Base-by-base conservation (phyloP, 2,329 filamentous ascomycete genomes). In the Dactylellina drechsleri region DNA sequence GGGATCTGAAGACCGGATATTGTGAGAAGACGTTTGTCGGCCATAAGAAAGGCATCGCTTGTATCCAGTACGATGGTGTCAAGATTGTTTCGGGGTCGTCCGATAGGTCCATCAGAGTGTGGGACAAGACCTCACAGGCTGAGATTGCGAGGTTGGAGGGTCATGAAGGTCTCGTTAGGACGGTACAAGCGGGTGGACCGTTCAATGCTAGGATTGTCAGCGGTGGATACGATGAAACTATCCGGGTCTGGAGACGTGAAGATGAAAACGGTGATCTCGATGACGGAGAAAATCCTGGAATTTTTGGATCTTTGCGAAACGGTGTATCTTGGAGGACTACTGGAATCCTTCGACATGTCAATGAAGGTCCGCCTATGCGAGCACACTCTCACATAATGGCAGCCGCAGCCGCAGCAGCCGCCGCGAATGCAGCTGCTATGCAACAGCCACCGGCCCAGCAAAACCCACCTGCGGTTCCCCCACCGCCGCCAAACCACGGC, bases 41-140 rank as follows among this genome's bases (percentile, higher is more conserved):
- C 1, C 95, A 99, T 80, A 88, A 88, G 77, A 99, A 99, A 81
- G 95, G 95, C 36, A 98, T 99, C 79, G 95, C 95, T 1, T 99
- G 95, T 81, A 93, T 99, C 15, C 94, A 99, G 82, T 98, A 95
- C 80, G 95, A 99, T 81, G 93, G 92, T 26, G 89, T 92, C 59
- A 88, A 95, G 18, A 96, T 99, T 77, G 92, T 99, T 60, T 97
- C 92, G 79, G 95, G 95, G 1, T 97, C 93, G 82, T 97, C 93
- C 79, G 95, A 99, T 81, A 93, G 96, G 80, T 93, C 95, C 47
- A 92, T 99, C 36, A 93, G 95, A 78, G 95, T 99, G 18, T 99
- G 96, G 81, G 95, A 98, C 81, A 90, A 91, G 52, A 87, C 88
- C 53, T 93, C 92, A 0, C 91, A 91, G 2, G 89, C 95, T 10